Base-by-base conservation (phyloP, 768 basidiomycete species). In the Pholiota microspora region DNA sequence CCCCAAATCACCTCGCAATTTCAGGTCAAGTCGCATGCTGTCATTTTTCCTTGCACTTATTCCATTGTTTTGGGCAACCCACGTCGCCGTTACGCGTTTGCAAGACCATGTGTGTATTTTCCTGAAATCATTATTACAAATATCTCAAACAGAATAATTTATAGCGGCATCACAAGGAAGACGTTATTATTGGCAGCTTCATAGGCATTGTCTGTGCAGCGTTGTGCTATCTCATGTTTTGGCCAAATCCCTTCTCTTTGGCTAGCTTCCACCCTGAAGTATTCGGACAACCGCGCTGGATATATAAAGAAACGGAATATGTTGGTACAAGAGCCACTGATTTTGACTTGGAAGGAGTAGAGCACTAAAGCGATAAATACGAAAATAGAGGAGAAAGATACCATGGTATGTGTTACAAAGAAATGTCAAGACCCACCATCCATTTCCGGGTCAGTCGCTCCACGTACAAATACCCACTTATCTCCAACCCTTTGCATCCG, bases 81-180 rank as follows among this genome's bases (percentile, higher is more conserved):
- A 80, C 72, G 83, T 89, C 9, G 84, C 83, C 7, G 67, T 87
- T 8, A 77, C 83, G 9, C 74, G 85, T 34, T 58, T 87, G 12
- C 81, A 88, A 67, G 86, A 88, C 64, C 81, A 86, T 62, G 86
- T 86, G 45, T 59, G 83, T 73, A n/a, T 52, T 52, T 54, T 48
- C 31, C 21, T 47, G 10, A 32, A 24, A 28, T 40, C 12, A 13
- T 27, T 42, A 23, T 53, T 27, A 18, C 25, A 47, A n/a, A 31
- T 48, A 7, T 57, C n/a, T 48, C 13, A 58, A 49, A 46, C 18
- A 51, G 35, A 34, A 31, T 24, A 25, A 36, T 55, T 16, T 63
- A 87, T 63, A 87, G 86, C 70, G 80, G 60, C 86, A 88, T 64
- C 83, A 86, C 66, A 82, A 80, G 65, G 85, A 86, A 67, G 86